A percentile compares a stretch with the other conserved stretches of the same genome.
Conservation (phyloP, 306 rosid species). For the Cicer chorassanicum region DNA sequence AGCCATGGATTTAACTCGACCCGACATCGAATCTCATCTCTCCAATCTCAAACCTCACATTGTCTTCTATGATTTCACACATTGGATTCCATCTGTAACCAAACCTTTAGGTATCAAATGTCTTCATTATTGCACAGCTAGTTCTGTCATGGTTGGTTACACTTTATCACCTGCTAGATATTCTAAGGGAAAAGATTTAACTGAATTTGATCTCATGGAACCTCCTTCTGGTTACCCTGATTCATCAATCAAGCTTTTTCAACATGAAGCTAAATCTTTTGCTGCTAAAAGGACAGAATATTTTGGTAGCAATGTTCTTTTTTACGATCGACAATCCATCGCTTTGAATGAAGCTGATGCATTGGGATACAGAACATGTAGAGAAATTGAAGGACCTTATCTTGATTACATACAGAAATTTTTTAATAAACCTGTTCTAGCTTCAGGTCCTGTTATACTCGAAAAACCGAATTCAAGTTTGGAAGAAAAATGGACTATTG, state of each 20-base stretch:
- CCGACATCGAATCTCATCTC: slow-evolving; percentile 30
- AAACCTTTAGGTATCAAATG: slow-evolving; percentile 38
- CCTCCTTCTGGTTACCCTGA: slow-evolving; percentile 50
- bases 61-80: slow-evolving; percentile 50
- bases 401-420: slow-evolving; percentile 40
- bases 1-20: slow-evolving; percentile 48
- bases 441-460: slow-evolving; percentile 40
- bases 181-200: not conserved
- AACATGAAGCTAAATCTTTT: slow-evolving; percentile 37
- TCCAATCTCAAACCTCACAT: slow-evolving; percentile 46
- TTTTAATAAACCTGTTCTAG: slow-evolving; percentile 41
- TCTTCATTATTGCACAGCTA: slow-evolving; percentile 39
- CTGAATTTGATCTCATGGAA: slow-evolving; percentile 36
- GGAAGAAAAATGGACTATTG: slow-evolving; percentile 43
- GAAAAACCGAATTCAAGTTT: slow-evolving; percentile 36
- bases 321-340: slow-evolving; percentile 38
- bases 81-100: slow-evolving; percentile 46
- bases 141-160: slow-evolving; percentile 36
- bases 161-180: slow-evolving; percentile 17
- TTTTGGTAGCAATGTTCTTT: slow-evolving; percentile 42
- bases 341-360: slow-evolving; percentile 38
- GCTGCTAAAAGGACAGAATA: not conserved
- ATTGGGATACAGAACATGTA: slow-evolving; percentile 37
- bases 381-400: slow-evolving; percentile 53
- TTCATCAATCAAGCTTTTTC: slow-evolving; percentile 39